Evolutionary conservation across 345 rosid genomes (phyloP).

Genomic region (Toxicodendron radicans): DNA sequence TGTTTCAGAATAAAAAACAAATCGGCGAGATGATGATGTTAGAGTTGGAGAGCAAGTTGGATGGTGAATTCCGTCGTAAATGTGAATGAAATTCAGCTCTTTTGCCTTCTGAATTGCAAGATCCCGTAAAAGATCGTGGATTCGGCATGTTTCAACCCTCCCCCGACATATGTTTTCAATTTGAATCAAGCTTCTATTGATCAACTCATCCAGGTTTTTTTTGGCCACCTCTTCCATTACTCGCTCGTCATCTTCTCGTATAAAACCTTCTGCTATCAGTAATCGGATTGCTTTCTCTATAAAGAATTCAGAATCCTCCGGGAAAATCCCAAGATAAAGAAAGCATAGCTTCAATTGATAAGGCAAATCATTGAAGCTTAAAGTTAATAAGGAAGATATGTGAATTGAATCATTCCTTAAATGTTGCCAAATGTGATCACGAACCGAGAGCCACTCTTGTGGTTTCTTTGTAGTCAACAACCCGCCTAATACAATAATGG

Average conservation of each 20-base stretch:
- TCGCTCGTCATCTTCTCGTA: no score
- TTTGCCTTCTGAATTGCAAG: neutral
- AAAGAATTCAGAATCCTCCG: neutral
- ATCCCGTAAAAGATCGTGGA: constrained; percentile 3
- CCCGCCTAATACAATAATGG: neutral
- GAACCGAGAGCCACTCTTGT: neutral
- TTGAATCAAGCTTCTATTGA: constrained; percentile 6
- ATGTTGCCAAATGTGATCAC: constrained; percentile 3
- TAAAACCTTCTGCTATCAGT: neutral
- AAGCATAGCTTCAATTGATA: constrained; percentile 11
- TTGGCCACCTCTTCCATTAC: no score
- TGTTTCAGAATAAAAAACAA: neutral
- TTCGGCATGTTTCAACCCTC: neutral
- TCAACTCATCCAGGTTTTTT: no score
- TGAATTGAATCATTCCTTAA: neutral
- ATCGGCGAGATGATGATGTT: neutral
- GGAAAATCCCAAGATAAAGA: neutral
- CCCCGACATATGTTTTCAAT: neutral
- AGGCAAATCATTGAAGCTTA: constrained; percentile 7
- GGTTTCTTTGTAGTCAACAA: constrained; percentile 4
- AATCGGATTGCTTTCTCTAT: neutral
- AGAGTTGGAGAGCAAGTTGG: neutral
- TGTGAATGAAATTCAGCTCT: neutral
- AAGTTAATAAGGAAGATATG: neutral
- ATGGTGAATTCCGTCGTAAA: neutral